Evolutionary conservation across 2,329 filamentous ascomycete genomes (phyloP), one percentile per base, ranked within the genome.

Genomic region (Aspergillus ibericus): DNA sequence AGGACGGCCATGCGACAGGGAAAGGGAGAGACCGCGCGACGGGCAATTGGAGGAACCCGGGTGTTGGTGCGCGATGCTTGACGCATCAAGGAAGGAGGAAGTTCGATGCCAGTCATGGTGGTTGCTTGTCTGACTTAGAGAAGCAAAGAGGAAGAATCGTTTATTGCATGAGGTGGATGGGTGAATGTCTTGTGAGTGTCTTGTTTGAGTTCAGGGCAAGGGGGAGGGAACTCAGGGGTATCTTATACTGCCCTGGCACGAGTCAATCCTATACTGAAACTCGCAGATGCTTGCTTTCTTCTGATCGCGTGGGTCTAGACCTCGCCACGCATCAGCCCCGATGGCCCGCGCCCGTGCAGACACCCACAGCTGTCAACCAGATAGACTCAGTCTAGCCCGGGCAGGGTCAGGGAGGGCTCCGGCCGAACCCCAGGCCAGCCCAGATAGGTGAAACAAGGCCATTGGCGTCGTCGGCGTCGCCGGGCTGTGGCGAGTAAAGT

Each of bases 31-130:
- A 40, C 25, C 13, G 49, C 59, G 29, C 55, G 61, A n/a, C 51
- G 57, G 1, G 59, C 61, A 10, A 63, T 64, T 1, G 64, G 60
- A 10, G 63, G 64, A 27, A 66, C 53, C 7, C 63, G 63, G 6
- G 52, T 53, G 60, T 60, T 64, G 15, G 55, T 46, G 52, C 55
- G 63, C 12, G 61, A 36, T 34, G 58, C 40, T 35, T 59, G 57
- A 7, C 57, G 56, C 49, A 59, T 40, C 15, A 56, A 27, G 27
- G 22, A 2, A 29, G 44, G 44, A 16, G 44, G 44, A 38, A 42
- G 46, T 49, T 56, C 10, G 48, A 47, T 16, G 25, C 49, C 51
- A 20, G 59, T 40, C 56, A 61, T 63, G 16, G 38, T 52, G 50
- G 7, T 29, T 32, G 29, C 1, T 32, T 32, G 22, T 25, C 9